These are phyloP conservation scores for Venturia carpophila DNA, from an alignment of 2,329 filamentous ascomycete species.

Conservation along the genomic window DNA sequence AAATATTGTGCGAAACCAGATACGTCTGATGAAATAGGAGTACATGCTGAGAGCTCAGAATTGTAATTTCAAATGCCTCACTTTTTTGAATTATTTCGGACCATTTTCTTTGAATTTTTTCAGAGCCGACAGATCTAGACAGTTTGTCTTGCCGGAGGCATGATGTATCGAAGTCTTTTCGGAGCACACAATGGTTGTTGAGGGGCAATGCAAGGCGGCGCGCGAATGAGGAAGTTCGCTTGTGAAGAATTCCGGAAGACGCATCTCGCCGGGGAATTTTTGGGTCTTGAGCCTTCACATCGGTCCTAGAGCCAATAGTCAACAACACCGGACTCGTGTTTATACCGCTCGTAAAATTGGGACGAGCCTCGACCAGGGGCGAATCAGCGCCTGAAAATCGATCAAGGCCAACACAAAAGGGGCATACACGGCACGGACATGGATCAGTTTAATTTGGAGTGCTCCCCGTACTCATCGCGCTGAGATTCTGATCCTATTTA, in stretches of 20 bases:
- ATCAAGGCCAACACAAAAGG: background rate
- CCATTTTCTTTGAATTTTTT: background rate
- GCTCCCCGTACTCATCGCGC: background rate
- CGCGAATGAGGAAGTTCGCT: background rate
- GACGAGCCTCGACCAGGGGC: background rate
- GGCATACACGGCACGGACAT: background rate
- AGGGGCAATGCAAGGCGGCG: background rate
- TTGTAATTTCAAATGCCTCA: background rate
- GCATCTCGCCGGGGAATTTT: background rate
- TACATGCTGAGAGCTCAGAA: background rate
- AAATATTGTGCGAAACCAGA: background rate
- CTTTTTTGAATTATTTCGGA: background rate
- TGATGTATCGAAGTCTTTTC: background rate
- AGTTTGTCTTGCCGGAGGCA: background rate
- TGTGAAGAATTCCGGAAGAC: background rate
- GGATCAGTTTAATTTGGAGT: background rate
- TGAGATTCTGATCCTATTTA: background rate
- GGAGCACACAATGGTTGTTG: background rate
- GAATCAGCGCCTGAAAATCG: background rate
- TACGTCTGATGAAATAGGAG: background rate
- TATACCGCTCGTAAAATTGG: background rate
- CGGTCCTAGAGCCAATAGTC: background rate
- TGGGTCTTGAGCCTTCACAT: background rate
- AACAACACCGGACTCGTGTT: background rate
- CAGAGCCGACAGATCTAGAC: background rate